These are phyloP conservation scores for Neurospora terricola DNA, from an alignment of 495 filamentous ascomycete species.

Conservation along the genomic window DNA sequence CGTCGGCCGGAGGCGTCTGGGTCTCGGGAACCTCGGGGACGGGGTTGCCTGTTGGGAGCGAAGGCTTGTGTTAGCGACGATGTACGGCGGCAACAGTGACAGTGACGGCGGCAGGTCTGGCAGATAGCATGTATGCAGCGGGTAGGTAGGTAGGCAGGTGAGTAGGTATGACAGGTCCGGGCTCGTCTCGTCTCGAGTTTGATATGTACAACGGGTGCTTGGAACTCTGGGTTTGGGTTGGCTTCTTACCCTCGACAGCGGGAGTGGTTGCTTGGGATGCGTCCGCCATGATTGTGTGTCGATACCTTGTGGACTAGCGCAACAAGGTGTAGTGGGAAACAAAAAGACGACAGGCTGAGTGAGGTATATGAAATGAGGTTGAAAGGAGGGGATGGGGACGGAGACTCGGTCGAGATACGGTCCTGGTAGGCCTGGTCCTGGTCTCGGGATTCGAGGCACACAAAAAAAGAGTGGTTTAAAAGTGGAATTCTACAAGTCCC, in stretches of 20 bases:
- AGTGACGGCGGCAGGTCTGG: background rate
- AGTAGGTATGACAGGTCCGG: background rate
- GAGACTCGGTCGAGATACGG: background rate
- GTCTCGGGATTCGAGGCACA: background rate
- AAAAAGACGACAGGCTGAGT: background rate
- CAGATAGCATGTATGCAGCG: background rate
- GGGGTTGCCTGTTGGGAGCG: conserved; percentile 11
- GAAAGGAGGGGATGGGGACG: background rate
- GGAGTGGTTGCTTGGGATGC: background rate
- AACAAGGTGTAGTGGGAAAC: background rate
- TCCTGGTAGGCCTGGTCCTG: background rate
- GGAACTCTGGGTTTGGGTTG: background rate
- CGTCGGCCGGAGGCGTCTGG: conserved; percentile 10
- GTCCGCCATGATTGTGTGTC: background rate
- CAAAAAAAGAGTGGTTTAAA: conserved; percentile 1
- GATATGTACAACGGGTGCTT: background rate
- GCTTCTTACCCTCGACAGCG: background rate
- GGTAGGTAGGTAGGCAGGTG: background rate
- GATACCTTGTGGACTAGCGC: background rate
- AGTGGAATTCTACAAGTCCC: background rate
- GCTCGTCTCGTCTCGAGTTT: background rate
- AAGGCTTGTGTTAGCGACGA: background rate
- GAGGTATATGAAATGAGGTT: background rate
- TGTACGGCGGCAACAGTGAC: background rate
- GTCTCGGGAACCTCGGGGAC: conserved; percentile 7